Percentiles rank a stretch among this genome's conserved stretches.
Conservation (phyloP, 352 stramenopile species). For the Phytophthora idaei region DNA sequence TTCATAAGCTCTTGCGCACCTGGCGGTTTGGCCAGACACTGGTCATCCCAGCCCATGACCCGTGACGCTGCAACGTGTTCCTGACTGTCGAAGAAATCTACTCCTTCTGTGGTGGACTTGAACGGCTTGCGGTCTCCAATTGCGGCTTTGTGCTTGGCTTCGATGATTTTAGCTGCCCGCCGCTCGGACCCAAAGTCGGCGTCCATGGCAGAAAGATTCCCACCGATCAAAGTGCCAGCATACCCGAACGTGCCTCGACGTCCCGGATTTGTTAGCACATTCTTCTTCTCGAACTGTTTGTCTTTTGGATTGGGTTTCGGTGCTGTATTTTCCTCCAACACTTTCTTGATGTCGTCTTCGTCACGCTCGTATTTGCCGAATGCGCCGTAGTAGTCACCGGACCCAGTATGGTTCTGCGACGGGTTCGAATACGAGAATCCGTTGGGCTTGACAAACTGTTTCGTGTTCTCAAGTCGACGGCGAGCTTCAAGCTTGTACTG, state of each 20-base stretch:
- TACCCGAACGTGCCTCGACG: slow-evolving; percentile 83
- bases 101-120: slow-evolving; percentile 65
- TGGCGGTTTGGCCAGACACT: slow-evolving; percentile 61
- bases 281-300: slow-evolving; percentile 72
- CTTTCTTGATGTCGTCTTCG: slow-evolving; percentile 67
- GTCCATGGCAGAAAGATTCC: slow-evolving; percentile 47
- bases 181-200: slow-evolving; percentile 74
- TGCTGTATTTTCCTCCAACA: slow-evolving; percentile 45
- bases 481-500: slow-evolving; percentile 76
- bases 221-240: slow-evolving; percentile 69
- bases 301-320: slow-evolving; percentile 58
- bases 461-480: slow-evolving; percentile 72
- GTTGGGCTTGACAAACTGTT: slow-evolving; percentile 69
- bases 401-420: slow-evolving; percentile 61
- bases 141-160: slow-evolving; percentile 51
- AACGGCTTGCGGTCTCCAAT: slow-evolving; percentile 77
- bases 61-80: slow-evolving; percentile 69
- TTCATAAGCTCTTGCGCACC: slow-evolving; percentile 73
- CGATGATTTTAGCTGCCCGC: slow-evolving; percentile 31
- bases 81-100: slow-evolving; percentile 79
- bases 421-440: slow-evolving; percentile 71
- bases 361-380: slow-evolving; percentile 69
- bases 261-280: slow-evolving; percentile 62
- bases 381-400: slow-evolving; percentile 76
- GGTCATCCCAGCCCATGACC: slow-evolving; percentile 72